Conservation (phyloP, 495 filamentous ascomycete genomes). For the Saxispiralis lemnorum region DNA sequence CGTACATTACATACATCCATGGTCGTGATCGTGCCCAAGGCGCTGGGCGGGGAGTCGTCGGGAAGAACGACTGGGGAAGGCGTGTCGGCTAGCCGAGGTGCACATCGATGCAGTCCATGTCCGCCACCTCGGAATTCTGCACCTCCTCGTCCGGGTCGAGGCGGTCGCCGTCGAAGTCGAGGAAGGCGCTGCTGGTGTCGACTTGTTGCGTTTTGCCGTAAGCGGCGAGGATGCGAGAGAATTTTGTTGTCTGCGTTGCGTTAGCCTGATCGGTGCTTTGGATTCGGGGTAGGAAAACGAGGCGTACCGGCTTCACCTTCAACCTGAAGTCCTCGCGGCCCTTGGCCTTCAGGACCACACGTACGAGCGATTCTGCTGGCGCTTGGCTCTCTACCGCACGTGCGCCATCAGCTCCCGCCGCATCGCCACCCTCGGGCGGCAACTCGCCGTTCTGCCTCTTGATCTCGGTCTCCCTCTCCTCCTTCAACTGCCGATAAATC, state of each 20-base stretch:
- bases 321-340: slow-evolving; percentile 39
- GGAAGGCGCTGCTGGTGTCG: slow-evolving; percentile 32
- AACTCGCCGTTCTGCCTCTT: slow-evolving; percentile 6
- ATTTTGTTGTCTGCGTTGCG: slow-evolving; percentile 28
- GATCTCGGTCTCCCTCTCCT: slow-evolving; percentile 25
- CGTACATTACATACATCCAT: not conserved
- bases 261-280: slow-evolving; percentile 3
- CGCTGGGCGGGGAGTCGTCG: slow-evolving; percentile 17
- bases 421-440: slow-evolving; percentile 8
- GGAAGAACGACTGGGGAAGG: too few species aligned
- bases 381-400: slow-evolving; percentile 14
- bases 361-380: slow-evolving; percentile 24
- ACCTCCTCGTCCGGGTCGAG: slow-evolving; percentile 45
- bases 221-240: slow-evolving; percentile 36
- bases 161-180: slow-evolving; percentile 68
- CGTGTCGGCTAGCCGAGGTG: slow-evolving; percentile 30
- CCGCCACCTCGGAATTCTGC: slow-evolving; percentile 53
- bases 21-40: slow-evolving; percentile 1
- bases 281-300: not conserved
- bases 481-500: slow-evolving; percentile 20
- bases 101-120: slow-evolving; percentile 66
- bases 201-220: slow-evolving; percentile 34
- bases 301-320: slow-evolving; percentile 35
- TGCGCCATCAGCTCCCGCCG: slow-evolving; percentile 20
- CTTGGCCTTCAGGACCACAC: slow-evolving; percentile 41